phyloP scores from a whole-genome alignment of 441 rosid species.

The Croton laevigatus region DNA sequence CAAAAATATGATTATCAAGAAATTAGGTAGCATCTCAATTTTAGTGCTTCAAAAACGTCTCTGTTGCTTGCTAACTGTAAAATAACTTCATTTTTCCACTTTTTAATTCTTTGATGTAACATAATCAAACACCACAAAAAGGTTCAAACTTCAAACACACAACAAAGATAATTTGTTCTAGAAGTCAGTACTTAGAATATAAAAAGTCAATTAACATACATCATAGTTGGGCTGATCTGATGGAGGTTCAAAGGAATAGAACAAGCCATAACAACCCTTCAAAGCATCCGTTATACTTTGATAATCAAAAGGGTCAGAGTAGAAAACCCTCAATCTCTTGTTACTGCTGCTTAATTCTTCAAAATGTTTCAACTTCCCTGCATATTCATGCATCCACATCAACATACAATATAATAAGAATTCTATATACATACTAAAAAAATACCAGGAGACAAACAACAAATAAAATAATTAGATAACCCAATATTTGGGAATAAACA shows the following conservation, averaged over 20 bases:
- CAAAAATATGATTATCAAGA: not conserved
- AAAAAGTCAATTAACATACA: constrained; percentile 27
- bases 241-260: constrained; percentile 57
- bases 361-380: constrained; percentile 33
- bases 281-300: constrained; percentile 53
- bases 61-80: too few relatives aligned
- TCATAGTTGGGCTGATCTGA: constrained; percentile 49
- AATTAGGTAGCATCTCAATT: not conserved
- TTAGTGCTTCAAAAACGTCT: not conserved
- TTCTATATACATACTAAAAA: not conserved
- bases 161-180: too few relatives aligned
- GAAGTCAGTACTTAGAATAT: too few relatives aligned
- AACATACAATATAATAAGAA: not conserved
- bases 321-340: constrained; percentile 45
- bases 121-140: too few relatives aligned
- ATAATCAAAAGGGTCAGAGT: constrained; percentile 59
- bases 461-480: not conserved
- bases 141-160: too few relatives aligned
- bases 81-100: too few relatives aligned
- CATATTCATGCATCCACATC: not conserved
- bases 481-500: not conserved
- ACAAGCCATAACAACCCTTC: constrained; percentile 56
- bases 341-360: constrained; percentile 20
- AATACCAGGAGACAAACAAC: not conserved
- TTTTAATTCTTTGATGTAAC: too few relatives aligned